A percentile compares a stretch with the other conserved stretches of the same genome.
phyloP scores from a whole-genome alignment of 2,329 filamentous ascomycete species.

The Ceratocystis huliohia region DNA sequence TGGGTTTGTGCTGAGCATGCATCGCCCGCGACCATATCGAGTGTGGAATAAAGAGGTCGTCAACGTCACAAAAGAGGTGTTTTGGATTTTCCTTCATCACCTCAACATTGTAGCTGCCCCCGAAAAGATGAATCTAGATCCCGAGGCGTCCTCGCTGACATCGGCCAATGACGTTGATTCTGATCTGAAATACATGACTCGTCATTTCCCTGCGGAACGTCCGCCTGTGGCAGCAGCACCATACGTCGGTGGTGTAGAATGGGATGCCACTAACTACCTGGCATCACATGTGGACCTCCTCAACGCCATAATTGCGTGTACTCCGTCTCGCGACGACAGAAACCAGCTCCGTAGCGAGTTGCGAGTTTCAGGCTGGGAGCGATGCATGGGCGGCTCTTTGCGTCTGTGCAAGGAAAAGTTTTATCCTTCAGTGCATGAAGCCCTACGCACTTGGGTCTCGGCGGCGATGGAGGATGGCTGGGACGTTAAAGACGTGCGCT shows the following conservation, averaged over 20 bases:
- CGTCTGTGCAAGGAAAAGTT: constrained; percentile 96
- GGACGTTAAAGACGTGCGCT: constrained; percentile 69
- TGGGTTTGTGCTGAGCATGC: constrained; percentile 81
- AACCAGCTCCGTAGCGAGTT: constrained; percentile 69
- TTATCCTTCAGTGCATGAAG: constrained; percentile 83
- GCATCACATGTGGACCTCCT: constrained; percentile 84
- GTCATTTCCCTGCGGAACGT: constrained; percentile 71
- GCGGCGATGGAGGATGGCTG: constrained; percentile 80
- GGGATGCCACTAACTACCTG: constrained; percentile 96
- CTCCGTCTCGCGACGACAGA: constrained; percentile 55
- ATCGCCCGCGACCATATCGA: constrained; percentile 72
- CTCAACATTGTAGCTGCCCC: constrained; percentile 71
- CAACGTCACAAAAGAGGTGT: constrained; percentile 93
- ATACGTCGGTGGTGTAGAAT: constrained; percentile 94
- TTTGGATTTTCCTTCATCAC: constrained; percentile 97
- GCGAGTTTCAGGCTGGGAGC: constrained; percentile 78
- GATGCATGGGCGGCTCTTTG: constrained; percentile 70
- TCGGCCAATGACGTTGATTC: constrained; percentile 31
- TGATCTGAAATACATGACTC: constrained; percentile 43
- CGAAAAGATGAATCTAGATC: constrained; percentile 22
- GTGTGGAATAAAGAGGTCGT: constrained; percentile 89
- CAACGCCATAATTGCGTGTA: constrained; percentile 76
- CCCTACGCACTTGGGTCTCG: constrained; percentile 76
- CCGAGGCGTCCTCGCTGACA: constrained; percentile 26
- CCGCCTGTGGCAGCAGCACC: constrained; percentile 87